Evolutionary conservation across 495 filamentous ascomycete species (phyloP).

Genomic region (Acidomyces sp.): DNA sequence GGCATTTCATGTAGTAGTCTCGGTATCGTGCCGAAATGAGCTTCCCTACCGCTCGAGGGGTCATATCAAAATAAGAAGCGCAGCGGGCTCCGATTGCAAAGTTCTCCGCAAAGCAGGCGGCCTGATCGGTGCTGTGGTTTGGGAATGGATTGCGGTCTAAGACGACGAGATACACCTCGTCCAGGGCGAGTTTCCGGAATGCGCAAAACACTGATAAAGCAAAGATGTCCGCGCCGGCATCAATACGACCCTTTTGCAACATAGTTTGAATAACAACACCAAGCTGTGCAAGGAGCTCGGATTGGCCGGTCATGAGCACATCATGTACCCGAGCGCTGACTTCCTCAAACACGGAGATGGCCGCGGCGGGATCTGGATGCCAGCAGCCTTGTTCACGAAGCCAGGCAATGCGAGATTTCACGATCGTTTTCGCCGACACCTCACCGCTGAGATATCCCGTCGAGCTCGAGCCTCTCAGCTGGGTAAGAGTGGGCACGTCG

Average conservation of each 20-base stretch:
- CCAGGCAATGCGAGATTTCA: slow-evolving; percentile 39
- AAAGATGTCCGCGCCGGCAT: slow-evolving; percentile 40
- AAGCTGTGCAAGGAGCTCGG: slow-evolving; percentile 33
- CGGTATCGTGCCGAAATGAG: slow-evolving; percentile 42
- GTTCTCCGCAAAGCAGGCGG: slow-evolving; percentile 46
- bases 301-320: slow-evolving; percentile 33
- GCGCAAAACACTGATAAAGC: slow-evolving; percentile 44
- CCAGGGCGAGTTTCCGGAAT: slow-evolving; percentile 41
- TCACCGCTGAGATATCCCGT: slow-evolving; percentile 38
- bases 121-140: slow-evolving; percentile 44
- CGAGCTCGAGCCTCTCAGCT: slow-evolving; percentile 38
- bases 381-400: slow-evolving; percentile 35
- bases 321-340: slow-evolving; percentile 31
- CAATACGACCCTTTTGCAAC: slow-evolving; percentile 28
- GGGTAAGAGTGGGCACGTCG: slow-evolving; percentile 37
- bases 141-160: slow-evolving; percentile 47
- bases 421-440: slow-evolving; percentile 30
- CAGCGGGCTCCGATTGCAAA: slow-evolving; percentile 49
- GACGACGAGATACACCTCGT: slow-evolving; percentile 48
- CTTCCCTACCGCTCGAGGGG: slow-evolving; percentile 41
- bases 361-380: slow-evolving; percentile 31
- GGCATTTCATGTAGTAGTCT: slow-evolving; percentile 36
- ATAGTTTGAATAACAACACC: slow-evolving; percentile 30
- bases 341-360: slow-evolving; percentile 35
- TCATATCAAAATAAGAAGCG: slow-evolving; percentile 46